phyloP scores from a whole-genome alignment of 2,329 filamentous ascomycete genomes.

The Colletotrichum plurivorum region DNA sequence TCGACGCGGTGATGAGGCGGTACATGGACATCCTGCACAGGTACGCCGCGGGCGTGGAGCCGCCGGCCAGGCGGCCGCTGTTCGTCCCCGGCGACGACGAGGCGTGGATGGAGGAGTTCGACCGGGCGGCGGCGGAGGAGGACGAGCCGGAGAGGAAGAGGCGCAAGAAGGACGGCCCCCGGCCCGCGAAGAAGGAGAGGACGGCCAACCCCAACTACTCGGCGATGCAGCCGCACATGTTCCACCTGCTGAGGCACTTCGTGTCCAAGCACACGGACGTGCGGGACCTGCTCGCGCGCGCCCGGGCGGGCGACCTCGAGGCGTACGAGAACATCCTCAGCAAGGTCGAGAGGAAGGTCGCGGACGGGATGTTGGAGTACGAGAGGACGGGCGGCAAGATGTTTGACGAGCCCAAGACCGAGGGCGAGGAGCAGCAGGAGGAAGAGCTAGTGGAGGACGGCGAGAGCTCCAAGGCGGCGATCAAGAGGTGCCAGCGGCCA shows the following conservation, averaged over 20 bases:
- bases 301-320: slow-evolving; percentile 77
- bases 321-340: slow-evolving; percentile 83
- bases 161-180: slow-evolving; percentile 56
- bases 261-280: slow-evolving; percentile 86
- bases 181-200: slow-evolving; percentile 53
- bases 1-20: slow-evolving; percentile 88
- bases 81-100: slow-evolving; percentile 76
- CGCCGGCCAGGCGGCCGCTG: slow-evolving; percentile 78
- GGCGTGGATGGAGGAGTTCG: slow-evolving; percentile 58
- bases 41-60: slow-evolving; percentile 77
- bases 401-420: slow-evolving; percentile 57
- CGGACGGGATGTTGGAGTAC: slow-evolving; percentile 79
- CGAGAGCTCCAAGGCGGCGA: slow-evolving; percentile 75
- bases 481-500: slow-evolving; percentile 82
- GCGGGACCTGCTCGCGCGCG: slow-evolving; percentile 84
- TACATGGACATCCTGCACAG: slow-evolving; percentile 93
- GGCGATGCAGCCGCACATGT: slow-evolving; percentile 91
- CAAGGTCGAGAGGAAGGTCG: slow-evolving; percentile 82
- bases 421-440: slow-evolving; percentile 44
- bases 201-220: slow-evolving; percentile 80
- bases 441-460: slow-evolving; percentile 55
- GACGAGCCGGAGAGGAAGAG: slow-evolving; percentile 68
- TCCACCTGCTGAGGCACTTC: slow-evolving; percentile 89
- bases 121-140: slow-evolving; percentile 47
- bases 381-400: slow-evolving; percentile 65